phyloP scores from a whole-genome alignment of 1,139 yeast species.

The Hansenula anomala region DNA sequence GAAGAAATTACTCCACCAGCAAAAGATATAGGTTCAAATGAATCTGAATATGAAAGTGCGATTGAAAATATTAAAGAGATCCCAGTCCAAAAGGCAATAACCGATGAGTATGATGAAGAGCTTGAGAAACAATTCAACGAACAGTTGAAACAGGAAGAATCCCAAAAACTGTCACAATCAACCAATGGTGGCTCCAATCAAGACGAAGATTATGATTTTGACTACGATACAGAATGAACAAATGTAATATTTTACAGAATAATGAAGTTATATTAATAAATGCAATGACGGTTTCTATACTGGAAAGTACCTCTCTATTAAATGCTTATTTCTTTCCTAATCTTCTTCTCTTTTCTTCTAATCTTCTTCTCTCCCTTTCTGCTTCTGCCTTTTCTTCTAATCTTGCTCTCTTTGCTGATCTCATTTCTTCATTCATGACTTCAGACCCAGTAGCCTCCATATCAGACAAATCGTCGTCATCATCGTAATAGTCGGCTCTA shows the following conservation, averaged over 20 bases:
- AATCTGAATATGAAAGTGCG: too few species aligned
- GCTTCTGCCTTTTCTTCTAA: slow-evolving; percentile 63
- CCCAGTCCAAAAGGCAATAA: background rate
- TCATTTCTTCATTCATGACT: slow-evolving; percentile 72
- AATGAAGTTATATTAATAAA: slow-evolving; percentile 7
- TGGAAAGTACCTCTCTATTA: too few species aligned
- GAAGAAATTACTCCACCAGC: too few species aligned
- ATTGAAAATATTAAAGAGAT: too few species aligned
- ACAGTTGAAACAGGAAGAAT: slow-evolving; percentile 9
- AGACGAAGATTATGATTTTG: slow-evolving; percentile 31
- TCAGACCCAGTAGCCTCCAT: slow-evolving; percentile 96
- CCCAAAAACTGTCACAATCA: slow-evolving; percentile 3
- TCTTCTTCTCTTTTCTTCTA: slow-evolving; percentile 37
- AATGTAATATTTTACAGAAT: too few species aligned
- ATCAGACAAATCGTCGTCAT: slow-evolving; percentile 60
- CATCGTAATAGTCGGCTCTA: slow-evolving; percentile 40
- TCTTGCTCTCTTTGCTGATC: slow-evolving; percentile 57
- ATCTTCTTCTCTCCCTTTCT: slow-evolving; percentile 48
- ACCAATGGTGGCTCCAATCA: slow-evolving; percentile 10
- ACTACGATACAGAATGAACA: slow-evolving; percentile 28
- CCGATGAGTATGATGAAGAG: slow-evolving; percentile 2
- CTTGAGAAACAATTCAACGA: slow-evolving; percentile 12
- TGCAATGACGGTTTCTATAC: too few species aligned
- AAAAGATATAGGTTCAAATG: too few species aligned
- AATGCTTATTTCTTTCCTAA: slow-evolving; percentile 10